A percentile compares a stretch with the other conserved stretches of the same genome.
These are phyloP conservation scores for Trichoderma hamatum DNA, from an alignment of 2,329 filamentous ascomycete genomes.

Conservation along the genomic window DNA sequence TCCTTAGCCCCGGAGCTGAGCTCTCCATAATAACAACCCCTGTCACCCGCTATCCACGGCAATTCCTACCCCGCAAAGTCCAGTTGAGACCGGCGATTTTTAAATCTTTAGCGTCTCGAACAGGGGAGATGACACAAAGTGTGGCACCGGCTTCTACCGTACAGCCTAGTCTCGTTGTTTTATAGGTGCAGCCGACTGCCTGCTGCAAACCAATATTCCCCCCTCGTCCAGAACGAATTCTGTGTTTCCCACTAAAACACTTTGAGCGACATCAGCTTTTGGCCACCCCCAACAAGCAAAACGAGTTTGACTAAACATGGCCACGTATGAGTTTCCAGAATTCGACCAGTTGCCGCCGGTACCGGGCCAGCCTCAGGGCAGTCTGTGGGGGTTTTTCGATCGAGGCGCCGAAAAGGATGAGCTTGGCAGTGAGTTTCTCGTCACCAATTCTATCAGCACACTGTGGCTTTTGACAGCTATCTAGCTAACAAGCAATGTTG, in stretches of 20 bases:
- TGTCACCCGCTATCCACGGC: background rate
- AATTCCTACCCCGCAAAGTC: background rate
- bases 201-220: too few species aligned
- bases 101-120: background rate
- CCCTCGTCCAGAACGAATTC: background rate
- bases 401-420: background rate
- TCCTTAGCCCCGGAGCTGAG: background rate
- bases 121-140: background rate
- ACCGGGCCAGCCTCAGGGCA: conserved; percentile 2
- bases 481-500: background rate
- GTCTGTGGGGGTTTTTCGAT: background rate
- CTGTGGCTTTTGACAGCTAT: background rate
- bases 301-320: background rate
- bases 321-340: background rate
- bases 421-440: background rate
- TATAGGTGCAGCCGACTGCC: background rate
- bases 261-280: background rate
- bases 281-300: background rate
- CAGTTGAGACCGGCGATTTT: background rate
- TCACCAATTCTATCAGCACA: too few species aligned
- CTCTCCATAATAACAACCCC: background rate
- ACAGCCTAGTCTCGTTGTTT: background rate
- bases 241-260: background rate
- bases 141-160: background rate
- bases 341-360: conserved; percentile 3